Evolutionary conservation across 1,284 basidiomycete species (phyloP).

Genomic region (Entoloma clypeatum): DNA sequence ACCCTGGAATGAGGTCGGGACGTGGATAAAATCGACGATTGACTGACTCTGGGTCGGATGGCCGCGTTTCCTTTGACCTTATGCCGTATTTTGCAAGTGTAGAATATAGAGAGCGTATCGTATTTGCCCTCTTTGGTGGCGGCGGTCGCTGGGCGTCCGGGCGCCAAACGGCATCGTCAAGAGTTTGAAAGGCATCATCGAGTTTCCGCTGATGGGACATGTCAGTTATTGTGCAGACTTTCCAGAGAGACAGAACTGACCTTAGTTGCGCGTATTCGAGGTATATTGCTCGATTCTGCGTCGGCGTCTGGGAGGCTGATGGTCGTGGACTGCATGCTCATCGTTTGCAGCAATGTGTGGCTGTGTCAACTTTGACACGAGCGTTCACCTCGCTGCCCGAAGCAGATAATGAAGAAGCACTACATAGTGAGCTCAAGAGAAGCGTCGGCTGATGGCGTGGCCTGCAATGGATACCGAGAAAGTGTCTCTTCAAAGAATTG

Average conservation of each 20-base stretch:
- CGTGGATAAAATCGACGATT: slow-evolving; percentile 16
- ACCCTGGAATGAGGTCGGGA: slow-evolving; percentile 13
- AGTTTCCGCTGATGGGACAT: slow-evolving; percentile 55
- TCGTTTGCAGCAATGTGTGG: slow-evolving; percentile 2
- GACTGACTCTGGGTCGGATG: slow-evolving; percentile 40
- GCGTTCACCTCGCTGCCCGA: background rate
- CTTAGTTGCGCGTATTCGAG: slow-evolving; percentile 21
- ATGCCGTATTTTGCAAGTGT: slow-evolving; percentile 74
- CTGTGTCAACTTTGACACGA: background rate
- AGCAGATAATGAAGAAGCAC: background rate
- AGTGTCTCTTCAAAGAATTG: no score
- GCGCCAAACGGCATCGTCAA: slow-evolving; percentile 55
- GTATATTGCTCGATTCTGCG: slow-evolving; percentile 1
- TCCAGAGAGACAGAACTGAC: slow-evolving; percentile 10
- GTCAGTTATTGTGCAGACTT: slow-evolving; percentile 1
- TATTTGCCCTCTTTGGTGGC: slow-evolving; percentile 49
- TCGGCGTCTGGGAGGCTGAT: slow-evolving; percentile 1
- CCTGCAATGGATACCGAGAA: no score
- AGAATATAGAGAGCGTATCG: slow-evolving; percentile 62
- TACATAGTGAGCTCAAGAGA: no score
- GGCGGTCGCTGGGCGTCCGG: slow-evolving; percentile 37
- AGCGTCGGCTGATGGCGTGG: no score
- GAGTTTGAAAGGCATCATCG: slow-evolving; percentile 62
- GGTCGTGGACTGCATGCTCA: slow-evolving; percentile 1
- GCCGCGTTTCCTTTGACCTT: slow-evolving; percentile 46